Evolutionary conservation across 192 early-diverging fungal species (phyloP), one percentile per base, ranked within the genome.

Genomic region (Coemansia sp.): DNA sequence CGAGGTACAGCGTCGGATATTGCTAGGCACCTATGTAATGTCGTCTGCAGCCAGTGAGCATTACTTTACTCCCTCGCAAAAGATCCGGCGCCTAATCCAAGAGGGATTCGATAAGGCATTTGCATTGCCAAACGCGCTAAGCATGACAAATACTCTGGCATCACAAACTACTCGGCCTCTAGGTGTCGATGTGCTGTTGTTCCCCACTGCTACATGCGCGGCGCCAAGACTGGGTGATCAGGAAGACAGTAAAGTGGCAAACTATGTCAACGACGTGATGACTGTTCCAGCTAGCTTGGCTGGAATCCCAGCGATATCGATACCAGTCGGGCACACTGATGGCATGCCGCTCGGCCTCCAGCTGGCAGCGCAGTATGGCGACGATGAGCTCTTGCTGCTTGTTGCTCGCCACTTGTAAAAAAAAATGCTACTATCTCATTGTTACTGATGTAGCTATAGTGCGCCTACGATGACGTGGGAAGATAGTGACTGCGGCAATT

Each of bases 271-370:
- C 68, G 96, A 98, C 82, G 89, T 95, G 15, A 87, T 96, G 85
- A 96, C 94, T 6, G 89, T 96, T 1, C 91, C 96, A 15, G 91
- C 91, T 5, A 93, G 89, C 62, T 77, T 98, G 63, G 94, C 93
- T 0, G 96, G 96, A 35, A 71, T 90, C 13, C 91, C 91, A 18
- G 89, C 91, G 0, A 84, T 93, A 20, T 87, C 88, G 24, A 80
- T 93, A 0, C 90, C 90, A 18, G 81, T 77, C 70, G 85, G 82
- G 1, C 60, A 24, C 12, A 45, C 72, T 4, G 77, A 82, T 30
- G 86, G 86, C 6, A 77, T 89, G 65, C 92, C 93, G 9, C 75
- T 94, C 66, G 94, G 93, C 1, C 69, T 98, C 43, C 96, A 98
- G 71, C 72, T 98, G n/a, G 70, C 90, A 37, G 87, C 88, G 3